Evolutionary conservation across 2,329 filamentous ascomycete genomes (phyloP), one percentile per base, ranked within the genome.

Genomic region (Pseudodiploospora longispora): DNA sequence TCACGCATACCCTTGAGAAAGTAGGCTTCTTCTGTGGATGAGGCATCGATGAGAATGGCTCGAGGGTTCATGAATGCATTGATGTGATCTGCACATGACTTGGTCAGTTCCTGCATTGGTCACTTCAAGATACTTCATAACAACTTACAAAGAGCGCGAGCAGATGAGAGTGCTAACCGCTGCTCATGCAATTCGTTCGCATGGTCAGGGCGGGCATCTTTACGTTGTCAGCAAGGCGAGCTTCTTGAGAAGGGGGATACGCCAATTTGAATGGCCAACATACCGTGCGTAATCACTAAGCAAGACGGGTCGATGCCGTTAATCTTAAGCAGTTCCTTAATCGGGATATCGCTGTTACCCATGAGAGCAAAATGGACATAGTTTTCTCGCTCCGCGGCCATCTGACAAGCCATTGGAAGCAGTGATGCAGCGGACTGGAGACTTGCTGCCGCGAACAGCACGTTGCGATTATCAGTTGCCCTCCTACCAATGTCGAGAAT

Each of bases 381-480:
- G 56, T 80, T 95, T 47, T 76, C 71, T 44, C 76, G 72, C 62
- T 81, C 75, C 27, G 63, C 62, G 6, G 82, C 82, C 90, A 96
- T 96, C 55, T 87, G 78, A 62, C 93, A 97, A 5, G 90, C 87
- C 58, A 95, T 71, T 1, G 89, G 88, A 30, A 95, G 68, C 42
- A 96, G 61, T 30, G 76, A 75, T 0, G 86, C 76, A 10, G 82
- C 79, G 58, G 87, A 93, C 60, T 77, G 77, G 41, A 94, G 65
- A 48, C 75, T 89, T 0, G 86, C 82, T 4, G 85, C 82, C 4
- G 82, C 83, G 59, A 95, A 95, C 3, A 96, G 63, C 10, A 95
- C 75, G 55, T 89, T 89, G 41, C 76, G 76, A 56, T 85, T 87
- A 33, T 65, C 59, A 30, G 59, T 50, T 42, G 67, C 67, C 40